Conservation (phyloP, 1,139 yeast genomes). For the Debaryomyces fabryi region DNA sequence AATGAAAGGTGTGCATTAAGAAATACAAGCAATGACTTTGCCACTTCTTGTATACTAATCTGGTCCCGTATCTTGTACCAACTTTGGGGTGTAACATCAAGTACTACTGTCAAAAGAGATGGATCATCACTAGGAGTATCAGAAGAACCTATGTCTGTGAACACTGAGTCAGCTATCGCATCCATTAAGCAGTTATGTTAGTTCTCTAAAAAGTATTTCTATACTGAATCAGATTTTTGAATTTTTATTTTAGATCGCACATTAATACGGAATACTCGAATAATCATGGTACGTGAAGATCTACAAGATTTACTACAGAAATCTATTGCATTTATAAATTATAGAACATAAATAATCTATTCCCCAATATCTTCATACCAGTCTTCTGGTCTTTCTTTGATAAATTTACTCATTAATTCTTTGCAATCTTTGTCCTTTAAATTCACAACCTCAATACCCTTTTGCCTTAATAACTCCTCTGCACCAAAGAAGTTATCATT, state of each 20-base stretch:
- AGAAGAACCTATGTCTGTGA: conserved; percentile 44
- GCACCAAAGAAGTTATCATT: conserved; percentile 77
- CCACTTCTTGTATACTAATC: conserved; percentile 54
- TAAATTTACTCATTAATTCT: conserved; percentile 73
- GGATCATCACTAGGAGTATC: conserved; percentile 64
- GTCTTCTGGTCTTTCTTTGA: conserved; percentile 71
- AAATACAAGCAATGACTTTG: conserved; percentile 66
- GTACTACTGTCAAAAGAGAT: conserved; percentile 73
- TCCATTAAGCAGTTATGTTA: conserved; percentile 52
- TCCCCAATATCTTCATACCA: conserved; percentile 94
- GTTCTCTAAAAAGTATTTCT: not conserved
- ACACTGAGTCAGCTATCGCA: conserved; percentile 71
- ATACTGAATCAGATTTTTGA: not conserved
- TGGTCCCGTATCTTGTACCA: conserved; percentile 62
- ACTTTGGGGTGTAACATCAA: conserved; percentile 77
- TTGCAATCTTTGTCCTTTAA: conserved; percentile 69
- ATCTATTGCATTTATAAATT: not conserved
- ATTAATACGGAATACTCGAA: not conserved
- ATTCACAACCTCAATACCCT: conserved; percentile 78
- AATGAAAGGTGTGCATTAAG: conserved; percentile 86
- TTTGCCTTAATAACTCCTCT: conserved; percentile 65
- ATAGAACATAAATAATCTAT: conserved; percentile 16
- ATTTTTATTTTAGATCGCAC: not conserved
- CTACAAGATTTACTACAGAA: not conserved
- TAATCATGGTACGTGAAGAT: not conserved